A percentile compares a stretch with the other conserved stretches of the same genome.
Evolutionary conservation across 768 basidiomycete genomes (phyloP).

Genomic region (Trametes villosa): DNA sequence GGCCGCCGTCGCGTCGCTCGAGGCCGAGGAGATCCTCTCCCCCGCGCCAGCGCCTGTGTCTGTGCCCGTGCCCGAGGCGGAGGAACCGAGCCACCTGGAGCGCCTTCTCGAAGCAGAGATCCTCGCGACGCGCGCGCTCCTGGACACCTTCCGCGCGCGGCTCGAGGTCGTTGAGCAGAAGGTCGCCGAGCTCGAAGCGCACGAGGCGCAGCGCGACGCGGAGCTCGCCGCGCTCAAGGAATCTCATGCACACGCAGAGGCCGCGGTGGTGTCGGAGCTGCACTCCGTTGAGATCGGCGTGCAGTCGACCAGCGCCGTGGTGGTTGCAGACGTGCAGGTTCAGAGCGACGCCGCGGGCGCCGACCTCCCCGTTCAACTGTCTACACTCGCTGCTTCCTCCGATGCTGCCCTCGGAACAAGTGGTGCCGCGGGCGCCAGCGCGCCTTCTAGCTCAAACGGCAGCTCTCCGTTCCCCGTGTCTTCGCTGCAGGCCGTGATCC

Average conservation of each 20-base stretch:
- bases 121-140: conserved; percentile 27
- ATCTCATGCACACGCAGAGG: background rate
- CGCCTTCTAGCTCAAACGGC: conserved; percentile 3
- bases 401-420: conserved; percentile 1
- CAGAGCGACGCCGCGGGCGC: conserved; percentile 5
- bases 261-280: background rate
- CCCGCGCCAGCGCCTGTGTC: too few species aligned
- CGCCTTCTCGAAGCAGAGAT: conserved; percentile 31
- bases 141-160: conserved; percentile 36
- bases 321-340: conserved; percentile 5
- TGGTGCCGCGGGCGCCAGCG: background rate
- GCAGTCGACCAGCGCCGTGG: conserved; percentile 4
- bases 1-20: background rate
- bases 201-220: conserved; percentile 21
- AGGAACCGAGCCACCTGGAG: conserved; percentile 16
- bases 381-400: conserved; percentile 1
- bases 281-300: conserved; percentile 18
- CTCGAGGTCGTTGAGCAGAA: conserved; percentile 37
- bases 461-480: background rate
- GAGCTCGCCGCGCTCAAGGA: background rate
- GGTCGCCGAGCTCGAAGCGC: conserved; percentile 34
- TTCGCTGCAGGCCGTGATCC: conserved; percentile 13
- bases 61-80: conserved; percentile 3
- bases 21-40: background rate
- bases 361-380: background rate